Conservation (phyloP, 2,329 filamentous ascomycete genomes). For the Fusarium beomiforme region DNA sequence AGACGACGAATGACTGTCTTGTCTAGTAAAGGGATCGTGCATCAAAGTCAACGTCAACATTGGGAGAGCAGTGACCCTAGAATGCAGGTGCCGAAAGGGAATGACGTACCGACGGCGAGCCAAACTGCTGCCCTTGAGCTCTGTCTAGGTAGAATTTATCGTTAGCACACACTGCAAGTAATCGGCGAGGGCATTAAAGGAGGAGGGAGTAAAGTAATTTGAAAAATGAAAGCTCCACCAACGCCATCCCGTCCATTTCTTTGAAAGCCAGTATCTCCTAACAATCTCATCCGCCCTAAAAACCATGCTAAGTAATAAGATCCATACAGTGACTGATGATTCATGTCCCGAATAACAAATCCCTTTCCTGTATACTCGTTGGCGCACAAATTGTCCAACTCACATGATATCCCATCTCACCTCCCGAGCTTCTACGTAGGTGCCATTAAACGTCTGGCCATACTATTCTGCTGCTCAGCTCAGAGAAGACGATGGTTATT, state of each 20-base stretch:
- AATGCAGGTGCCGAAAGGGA: neutral
- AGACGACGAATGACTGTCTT: neutral
- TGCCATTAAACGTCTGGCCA: constrained; percentile 10
- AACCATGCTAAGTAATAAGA: constrained; percentile 21
- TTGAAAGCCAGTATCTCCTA: constrained; percentile 18
- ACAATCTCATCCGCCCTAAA: constrained; percentile 24
- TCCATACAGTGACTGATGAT: constrained; percentile 21
- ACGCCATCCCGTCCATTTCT: constrained; percentile 28
- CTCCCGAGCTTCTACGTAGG: constrained; percentile 15
- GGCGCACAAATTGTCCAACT: neutral
- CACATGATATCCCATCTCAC: constrained; percentile 1
- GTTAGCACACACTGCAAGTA: constrained; percentile 39
- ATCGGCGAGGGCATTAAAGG: neutral
- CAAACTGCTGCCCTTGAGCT: constrained; percentile 16
- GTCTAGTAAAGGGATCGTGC: neutral
- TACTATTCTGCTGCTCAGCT: constrained; percentile 28
- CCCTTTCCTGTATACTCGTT: constrained; percentile 1
- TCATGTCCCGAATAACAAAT: constrained; percentile 1
- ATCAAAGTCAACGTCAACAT: neutral
- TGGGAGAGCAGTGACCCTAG: neutral
- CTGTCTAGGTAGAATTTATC: constrained; percentile 21
- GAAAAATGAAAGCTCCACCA: constrained; percentile 30
- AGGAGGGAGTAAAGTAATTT: constrained; percentile 34
- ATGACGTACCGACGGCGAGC: constrained; percentile 40
- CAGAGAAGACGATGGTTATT: constrained; percentile 14